These are phyloP conservation scores for Globisporangium nagaii DNA, from an alignment of 352 stramenopile species.

Conservation along the genomic window DNA sequence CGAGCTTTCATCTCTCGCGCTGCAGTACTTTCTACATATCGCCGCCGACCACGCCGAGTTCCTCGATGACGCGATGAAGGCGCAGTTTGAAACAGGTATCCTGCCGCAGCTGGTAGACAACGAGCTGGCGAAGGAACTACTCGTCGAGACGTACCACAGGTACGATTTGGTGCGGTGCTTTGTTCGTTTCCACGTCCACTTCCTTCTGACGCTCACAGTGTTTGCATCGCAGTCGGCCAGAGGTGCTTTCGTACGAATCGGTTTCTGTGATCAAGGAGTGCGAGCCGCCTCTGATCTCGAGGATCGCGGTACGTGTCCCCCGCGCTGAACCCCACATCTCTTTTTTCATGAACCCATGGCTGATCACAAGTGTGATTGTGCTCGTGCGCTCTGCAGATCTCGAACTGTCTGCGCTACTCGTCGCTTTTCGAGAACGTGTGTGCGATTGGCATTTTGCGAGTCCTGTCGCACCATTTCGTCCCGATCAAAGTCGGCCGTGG, in stretches of 20 bases:
- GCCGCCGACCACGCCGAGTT: conserved; percentile 43
- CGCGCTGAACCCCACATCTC: too few relatives aligned
- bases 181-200: too few relatives aligned
- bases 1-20: conserved; percentile 63
- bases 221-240: conserved; percentile 22
- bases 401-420: conserved; percentile 73
- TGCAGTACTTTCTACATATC: conserved; percentile 83
- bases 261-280: conserved; percentile 29
- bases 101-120: conserved; percentile 53
- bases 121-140: conserved; percentile 61
- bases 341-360: too few relatives aligned
- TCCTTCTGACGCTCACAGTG: neutral
- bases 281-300: conserved; percentile 54
- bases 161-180: too few relatives aligned
- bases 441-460: conserved; percentile 68
- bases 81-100: conserved; percentile 44
- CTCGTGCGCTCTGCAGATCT: conserved; percentile 42
- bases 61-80: conserved; percentile 28
- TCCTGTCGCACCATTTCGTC: conserved; percentile 75
- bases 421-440: conserved; percentile 80
- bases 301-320: conserved; percentile 47
- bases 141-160: conserved; percentile 73
- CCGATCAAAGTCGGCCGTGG: conserved; percentile 41
- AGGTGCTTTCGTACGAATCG: conserved; percentile 54
- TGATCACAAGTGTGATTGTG: neutral